Evolutionary conservation across 352 stramenopile genomes (phyloP), one percentile per base, ranked within the genome.

Genomic region (Blastocystis hominis): DNA sequence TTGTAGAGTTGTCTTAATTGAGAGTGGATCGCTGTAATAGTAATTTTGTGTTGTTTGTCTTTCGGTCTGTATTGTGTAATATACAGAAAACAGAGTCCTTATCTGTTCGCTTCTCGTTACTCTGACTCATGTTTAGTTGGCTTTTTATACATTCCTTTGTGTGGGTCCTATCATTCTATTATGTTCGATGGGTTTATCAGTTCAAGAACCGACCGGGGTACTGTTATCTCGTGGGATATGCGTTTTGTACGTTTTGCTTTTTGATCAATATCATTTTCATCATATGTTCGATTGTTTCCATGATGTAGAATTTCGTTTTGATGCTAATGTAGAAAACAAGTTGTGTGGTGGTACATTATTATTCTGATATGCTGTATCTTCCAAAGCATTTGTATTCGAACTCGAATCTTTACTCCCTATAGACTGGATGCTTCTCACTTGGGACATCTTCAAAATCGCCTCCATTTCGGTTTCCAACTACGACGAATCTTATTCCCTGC

Each of bases 401-500:
- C n/a, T 10, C 2, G 15, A 30, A 30, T 15, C 40, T 44, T n/a
- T 10, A 54, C 20, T 38, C 46, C 3, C 53, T 84, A 30, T 84
- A 84, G 72, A 66, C 17, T 84, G n/a, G 17, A 3, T 68, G 2
- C 38, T 44, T 15, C 53, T 54, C 1, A 20, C 68, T 38, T 53
- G 50, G 17, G 15, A 20, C 36, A 9, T 84, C 4, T 68, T 36
- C 36, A 7, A 34, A 2, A 42, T 84, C 30, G 72, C 72, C 20
- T 47, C 44, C 9, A 17, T 34, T 30, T 36, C 44, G 36, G 46
- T 84, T 50, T 47, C 47, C 17, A 42, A 24, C 36, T 84, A 69
- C 20, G 72, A 84, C 44, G 72, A 84, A 40, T 54, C 72, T 13
- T 84, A 84, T 34, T 84, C 72, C 7, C 6, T 84, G 4, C 30